Evolutionary conservation across 345 rosid genomes (phyloP).

Genomic region (Hibiscus trionum): DNA sequence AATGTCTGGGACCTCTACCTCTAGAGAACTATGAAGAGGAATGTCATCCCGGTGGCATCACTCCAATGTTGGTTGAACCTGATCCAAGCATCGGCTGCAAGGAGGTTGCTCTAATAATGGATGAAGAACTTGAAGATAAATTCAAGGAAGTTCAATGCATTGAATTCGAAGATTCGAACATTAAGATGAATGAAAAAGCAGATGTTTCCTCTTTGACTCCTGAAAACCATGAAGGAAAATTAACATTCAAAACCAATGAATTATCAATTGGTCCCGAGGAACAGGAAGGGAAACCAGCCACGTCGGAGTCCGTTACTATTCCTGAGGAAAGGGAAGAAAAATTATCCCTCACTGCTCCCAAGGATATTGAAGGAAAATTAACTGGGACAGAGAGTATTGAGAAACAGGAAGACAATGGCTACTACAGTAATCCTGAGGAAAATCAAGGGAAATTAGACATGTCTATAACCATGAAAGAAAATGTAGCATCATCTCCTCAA

Average conservation of each 20-base stretch:
- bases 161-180: conserved; percentile 23
- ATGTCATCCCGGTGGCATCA: conserved; percentile 44
- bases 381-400: neutral
- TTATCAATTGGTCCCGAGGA: neutral
- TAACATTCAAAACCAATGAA: neutral
- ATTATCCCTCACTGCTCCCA: neutral
- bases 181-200: conserved; percentile 13
- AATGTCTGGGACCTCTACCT: conserved; percentile 14
- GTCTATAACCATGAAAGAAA: conserved; percentile 8
- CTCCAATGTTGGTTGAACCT: conserved; percentile 32
- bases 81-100: conserved; percentile 44
- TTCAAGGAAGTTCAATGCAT: conserved; percentile 48
- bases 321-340: neutral
- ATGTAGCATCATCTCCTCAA: neutral
- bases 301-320: neutral
- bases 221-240: conserved; percentile 5
- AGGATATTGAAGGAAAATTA: conserved; percentile 3
- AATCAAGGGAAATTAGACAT: conserved; percentile 15
- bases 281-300: neutral
- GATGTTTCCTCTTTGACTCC: neutral
- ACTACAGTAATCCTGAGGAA: conserved; percentile 16
- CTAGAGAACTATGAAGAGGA: conserved; percentile 38
- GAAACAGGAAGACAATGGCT: conserved; percentile 13
- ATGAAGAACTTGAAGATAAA: conserved; percentile 26
- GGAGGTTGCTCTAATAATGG: conserved; percentile 19